Evolutionary conservation across 129 eudicot species (phyloP).

Genomic region (Lonicera japonica): DNA sequence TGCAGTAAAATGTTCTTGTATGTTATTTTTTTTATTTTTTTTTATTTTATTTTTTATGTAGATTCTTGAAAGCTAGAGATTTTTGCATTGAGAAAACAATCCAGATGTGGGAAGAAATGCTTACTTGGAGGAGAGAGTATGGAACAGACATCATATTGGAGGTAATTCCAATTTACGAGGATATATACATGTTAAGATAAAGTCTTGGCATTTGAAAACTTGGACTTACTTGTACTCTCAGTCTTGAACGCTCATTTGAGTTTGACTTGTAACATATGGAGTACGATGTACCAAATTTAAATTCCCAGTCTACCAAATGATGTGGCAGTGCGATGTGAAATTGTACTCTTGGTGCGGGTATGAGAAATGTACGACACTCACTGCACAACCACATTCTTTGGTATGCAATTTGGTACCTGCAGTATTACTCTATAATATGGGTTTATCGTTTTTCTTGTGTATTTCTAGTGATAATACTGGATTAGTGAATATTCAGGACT

Average conservation of each 20-base stretch:
- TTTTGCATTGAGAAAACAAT: constrained; percentile 62
- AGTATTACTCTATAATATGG: background rate
- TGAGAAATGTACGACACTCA: too few species aligned
- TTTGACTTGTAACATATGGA: too few species aligned
- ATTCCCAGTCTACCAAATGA: too few species aligned
- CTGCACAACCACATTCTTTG: too few species aligned
- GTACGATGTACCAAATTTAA: too few species aligned
- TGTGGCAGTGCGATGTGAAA: too few species aligned
- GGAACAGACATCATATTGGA: constrained; percentile 81
- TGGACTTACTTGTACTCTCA: background rate
- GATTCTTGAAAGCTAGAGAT: constrained; percentile 87
- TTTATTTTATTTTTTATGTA: constrained; percentile 14
- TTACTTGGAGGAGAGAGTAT: constrained; percentile 77
- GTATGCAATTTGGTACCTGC: background rate
- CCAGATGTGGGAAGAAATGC: constrained; percentile 97
- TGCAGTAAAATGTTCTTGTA: background rate
- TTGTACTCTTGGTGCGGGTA: too few species aligned
- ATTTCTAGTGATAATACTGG: background rate
- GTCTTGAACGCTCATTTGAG: too few species aligned
- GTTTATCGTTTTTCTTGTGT: background rate
- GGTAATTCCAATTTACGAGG: constrained; percentile 35
- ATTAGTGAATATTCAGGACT: constrained; percentile 43
- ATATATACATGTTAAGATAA: background rate
- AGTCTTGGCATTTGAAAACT: background rate
- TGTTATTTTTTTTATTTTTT: background rate